These are phyloP conservation scores for Eruca vesicaria DNA, from an alignment of 441 rosid species.

Conservation along the genomic window DNA sequence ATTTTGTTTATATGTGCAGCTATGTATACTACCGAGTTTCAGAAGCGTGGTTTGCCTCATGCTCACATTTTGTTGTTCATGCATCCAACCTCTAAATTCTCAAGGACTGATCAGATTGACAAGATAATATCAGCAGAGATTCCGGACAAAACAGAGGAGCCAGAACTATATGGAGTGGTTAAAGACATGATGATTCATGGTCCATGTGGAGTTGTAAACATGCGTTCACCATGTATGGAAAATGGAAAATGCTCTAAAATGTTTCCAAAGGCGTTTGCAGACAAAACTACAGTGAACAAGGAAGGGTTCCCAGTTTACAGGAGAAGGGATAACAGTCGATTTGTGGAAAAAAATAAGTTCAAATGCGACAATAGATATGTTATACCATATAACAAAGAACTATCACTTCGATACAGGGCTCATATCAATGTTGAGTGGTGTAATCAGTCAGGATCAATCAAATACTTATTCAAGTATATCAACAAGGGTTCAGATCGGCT, in stretches of 20 bases:
- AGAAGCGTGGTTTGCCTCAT: neutral
- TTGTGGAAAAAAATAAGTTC: neutral
- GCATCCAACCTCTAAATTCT: neutral
- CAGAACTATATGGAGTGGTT: neutral
- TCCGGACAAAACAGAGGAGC: neutral
- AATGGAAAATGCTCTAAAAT: neutral
- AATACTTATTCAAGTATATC: neutral
- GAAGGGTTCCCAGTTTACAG: neutral
- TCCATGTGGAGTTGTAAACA: neutral
- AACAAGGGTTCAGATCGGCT: neutral
- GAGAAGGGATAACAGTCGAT: neutral
- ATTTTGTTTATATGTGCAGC: neutral
- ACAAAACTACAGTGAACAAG: neutral
- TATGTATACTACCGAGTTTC: neutral
- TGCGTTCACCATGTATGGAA: neutral
- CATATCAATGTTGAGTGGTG: neutral
- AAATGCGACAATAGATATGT: neutral
- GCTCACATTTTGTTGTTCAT: neutral
- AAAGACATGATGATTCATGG: neutral
- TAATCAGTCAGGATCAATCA: neutral
- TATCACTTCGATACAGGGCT: neutral
- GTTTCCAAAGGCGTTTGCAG: neutral
- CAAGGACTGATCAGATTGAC: neutral
- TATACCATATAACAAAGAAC: neutral
- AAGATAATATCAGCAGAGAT: neutral